phyloP scores from a whole-genome alignment of 2,329 filamentous ascomycete genomes.

The Trichophyton benhamiae region DNA sequence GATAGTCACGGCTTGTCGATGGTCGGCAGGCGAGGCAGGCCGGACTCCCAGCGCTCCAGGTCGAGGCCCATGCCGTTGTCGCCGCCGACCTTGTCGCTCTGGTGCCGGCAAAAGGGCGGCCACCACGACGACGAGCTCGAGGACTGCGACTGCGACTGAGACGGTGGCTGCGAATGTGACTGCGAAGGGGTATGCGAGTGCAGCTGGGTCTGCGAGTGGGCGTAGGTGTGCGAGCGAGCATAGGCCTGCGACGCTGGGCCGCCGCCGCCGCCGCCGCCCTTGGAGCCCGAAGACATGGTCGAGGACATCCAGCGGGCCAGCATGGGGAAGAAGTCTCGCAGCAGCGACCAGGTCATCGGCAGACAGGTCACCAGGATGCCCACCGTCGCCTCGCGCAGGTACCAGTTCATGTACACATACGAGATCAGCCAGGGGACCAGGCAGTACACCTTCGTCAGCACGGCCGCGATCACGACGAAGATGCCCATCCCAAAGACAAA shows the following conservation, averaged over 20 bases:
- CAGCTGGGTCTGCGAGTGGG: too few species aligned
- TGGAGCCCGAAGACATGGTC: not conserved
- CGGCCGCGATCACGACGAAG: conserved; percentile 38
- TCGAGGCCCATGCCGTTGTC: not conserved
- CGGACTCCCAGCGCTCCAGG: not conserved
- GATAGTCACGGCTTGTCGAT: not conserved
- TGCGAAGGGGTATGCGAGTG: too few species aligned
- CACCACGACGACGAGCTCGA: not conserved
- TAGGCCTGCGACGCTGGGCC: not conserved
- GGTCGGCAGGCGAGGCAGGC: not conserved
- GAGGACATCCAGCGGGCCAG: not conserved
- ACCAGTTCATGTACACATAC: conserved; percentile 38
- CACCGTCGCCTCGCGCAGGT: conserved; percentile 35
- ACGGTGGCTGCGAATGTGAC: too few species aligned
- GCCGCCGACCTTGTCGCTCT: not conserved
- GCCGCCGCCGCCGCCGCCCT: not conserved
- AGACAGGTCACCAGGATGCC: conserved; percentile 41
- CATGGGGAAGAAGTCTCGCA: conserved; percentile 37
- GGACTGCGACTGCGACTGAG: too few species aligned
- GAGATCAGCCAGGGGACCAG: conserved; percentile 31
- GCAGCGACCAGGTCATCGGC: conserved; percentile 40
- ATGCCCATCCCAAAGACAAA: conserved; percentile 34
- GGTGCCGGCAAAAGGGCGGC: not conserved
- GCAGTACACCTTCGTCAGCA: conserved; percentile 40
- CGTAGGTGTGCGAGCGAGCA: too few species aligned